Evolutionary conservation across 257 asterid species (phyloP), one percentile per base, ranked within the genome.

Genomic region (Eucommia ulmoides): DNA sequence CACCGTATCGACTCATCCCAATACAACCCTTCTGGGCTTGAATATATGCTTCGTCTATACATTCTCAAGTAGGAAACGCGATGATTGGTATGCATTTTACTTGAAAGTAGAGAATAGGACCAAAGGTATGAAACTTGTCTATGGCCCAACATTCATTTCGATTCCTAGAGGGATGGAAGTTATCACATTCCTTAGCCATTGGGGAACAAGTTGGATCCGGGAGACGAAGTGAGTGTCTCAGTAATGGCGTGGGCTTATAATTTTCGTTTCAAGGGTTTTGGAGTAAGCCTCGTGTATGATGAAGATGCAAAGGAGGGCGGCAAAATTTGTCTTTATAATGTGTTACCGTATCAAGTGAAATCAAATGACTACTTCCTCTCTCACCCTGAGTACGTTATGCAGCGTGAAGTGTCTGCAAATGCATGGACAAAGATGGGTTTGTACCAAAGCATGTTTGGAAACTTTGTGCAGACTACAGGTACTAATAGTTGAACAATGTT

Each of bases 341-440:
- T 56, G 35, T 41, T 49, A 8, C 16, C 35, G 10, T 47, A 49
- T 56, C 54, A 47, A 3, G 19, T 56, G 4, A 42, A 33, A 5
- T 16, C 47, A 19, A 19, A 48, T 10, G 54, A 46, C 6, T 56
- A 56, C 62, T 56, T 33, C 49, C 35, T 56, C 51, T 56, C 54
- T 35, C 53, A 48, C 49, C 53, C 62, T 14, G 46, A 56, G 21
- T 56, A 56, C 19, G 26, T 56, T 56, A 19, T 56, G 54, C 45
- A n/a, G 42, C 47, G 49, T 29, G 20, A 19, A 11, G 20, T n/a
- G 16, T 15, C 33, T 15, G 23, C 8, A 5, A 12, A 29, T 12
- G n/a, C n/a, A n/a, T 6, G n/a, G 33, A 18, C 20, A 26, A 56
- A 38, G 54, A 19, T 20, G 7, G 24, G 33, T 29, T 33, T 56